These are phyloP conservation scores for Capsicum baccatum DNA, from an alignment of 257 asterid species.

Conservation along the genomic window DNA sequence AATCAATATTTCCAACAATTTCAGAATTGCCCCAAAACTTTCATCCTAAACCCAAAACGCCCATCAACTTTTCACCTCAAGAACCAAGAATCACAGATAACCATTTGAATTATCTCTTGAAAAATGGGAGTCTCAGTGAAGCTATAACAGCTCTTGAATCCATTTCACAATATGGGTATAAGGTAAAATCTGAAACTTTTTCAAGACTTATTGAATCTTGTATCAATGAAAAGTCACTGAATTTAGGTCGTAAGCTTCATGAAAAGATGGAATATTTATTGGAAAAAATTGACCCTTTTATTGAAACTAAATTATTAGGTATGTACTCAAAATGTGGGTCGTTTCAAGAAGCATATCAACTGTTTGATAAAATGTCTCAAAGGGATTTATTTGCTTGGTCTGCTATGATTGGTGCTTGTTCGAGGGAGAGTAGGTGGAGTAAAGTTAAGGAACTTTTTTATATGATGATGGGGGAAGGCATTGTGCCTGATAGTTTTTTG, in stretches of 20 bases:
- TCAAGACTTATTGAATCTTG: constrained; percentile 65
- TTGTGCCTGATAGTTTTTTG: constrained; percentile 65
- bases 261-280: constrained; percentile 39
- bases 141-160: constrained; percentile 62
- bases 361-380: constrained; percentile 65
- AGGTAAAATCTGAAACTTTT: constrained; percentile 59
- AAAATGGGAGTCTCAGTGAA: constrained; percentile 58
- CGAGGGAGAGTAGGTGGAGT: constrained; percentile 70
- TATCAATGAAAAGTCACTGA: constrained; percentile 51
- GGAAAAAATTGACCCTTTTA: constrained; percentile 53
- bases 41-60: constrained; percentile 30
- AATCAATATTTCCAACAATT: constrained; percentile 44
- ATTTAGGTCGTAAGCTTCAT: constrained; percentile 58
- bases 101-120: constrained; percentile 65
- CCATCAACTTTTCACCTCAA: constrained; percentile 29
- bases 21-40: constrained; percentile 34
- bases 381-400: constrained; percentile 80
- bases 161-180: constrained; percentile 39
- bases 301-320: constrained; percentile 59
- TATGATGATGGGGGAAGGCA: constrained; percentile 62
- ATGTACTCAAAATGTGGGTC: constrained; percentile 80
- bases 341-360: constrained; percentile 51
- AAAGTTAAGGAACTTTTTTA: constrained; percentile 67
- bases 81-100: constrained; percentile 44
- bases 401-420: constrained; percentile 77